Evolutionary conservation across 2,329 filamentous ascomycete genomes (phyloP).

Genomic region (Leptosphaerulina australis): DNA sequence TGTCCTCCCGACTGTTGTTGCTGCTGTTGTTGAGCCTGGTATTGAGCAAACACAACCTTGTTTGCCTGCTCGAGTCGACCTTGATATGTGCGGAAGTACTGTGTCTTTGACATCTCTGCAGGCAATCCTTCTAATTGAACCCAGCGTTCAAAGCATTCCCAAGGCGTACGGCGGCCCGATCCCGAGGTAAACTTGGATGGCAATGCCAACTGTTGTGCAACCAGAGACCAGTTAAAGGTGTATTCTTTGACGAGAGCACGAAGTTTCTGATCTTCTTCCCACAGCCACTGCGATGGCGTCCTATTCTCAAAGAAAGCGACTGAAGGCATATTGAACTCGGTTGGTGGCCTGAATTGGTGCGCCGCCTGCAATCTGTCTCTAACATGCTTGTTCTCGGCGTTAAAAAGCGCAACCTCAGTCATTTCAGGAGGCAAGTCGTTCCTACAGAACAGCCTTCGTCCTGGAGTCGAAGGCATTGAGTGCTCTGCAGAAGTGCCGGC

Average conservation of each 20-base stretch:
- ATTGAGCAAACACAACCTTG: constrained; percentile 63
- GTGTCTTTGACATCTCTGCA: constrained; percentile 90
- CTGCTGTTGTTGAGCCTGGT: constrained; percentile 61
- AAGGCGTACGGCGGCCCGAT: constrained; percentile 87
- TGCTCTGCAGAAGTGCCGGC: constrained; percentile 52
- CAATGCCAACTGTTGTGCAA: constrained; percentile 77
- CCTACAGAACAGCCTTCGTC: constrained; percentile 47
- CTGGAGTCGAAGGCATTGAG: constrained; percentile 50
- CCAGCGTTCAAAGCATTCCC: constrained; percentile 99
- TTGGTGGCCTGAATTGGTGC: constrained; percentile 91
- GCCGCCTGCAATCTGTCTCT: constrained; percentile 88
- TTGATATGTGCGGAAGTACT: constrained; percentile 85
- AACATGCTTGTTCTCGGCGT: constrained; percentile 85
- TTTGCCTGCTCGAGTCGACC: constrained; percentile 67
- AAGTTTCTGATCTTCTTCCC: constrained; percentile 87
- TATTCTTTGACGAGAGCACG: constrained; percentile 85
- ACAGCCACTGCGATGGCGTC: constrained; percentile 87
- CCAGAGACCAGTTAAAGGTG: constrained; percentile 97
- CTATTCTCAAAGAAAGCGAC: constrained; percentile 89
- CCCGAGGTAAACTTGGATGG: constrained; percentile 81
- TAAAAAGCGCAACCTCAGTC: constrained; percentile 83
- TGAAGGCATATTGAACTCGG: constrained; percentile 87
- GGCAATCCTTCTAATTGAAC: constrained; percentile 89
- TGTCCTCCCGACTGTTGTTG: constrained; percentile 57
- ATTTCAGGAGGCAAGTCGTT: constrained; percentile 69